A percentile compares a stretch with the other conserved stretches of the same genome.
phyloP scores from a whole-genome alignment of 23 red algal genomes.

The Gracilaria domingensis region DNA sequence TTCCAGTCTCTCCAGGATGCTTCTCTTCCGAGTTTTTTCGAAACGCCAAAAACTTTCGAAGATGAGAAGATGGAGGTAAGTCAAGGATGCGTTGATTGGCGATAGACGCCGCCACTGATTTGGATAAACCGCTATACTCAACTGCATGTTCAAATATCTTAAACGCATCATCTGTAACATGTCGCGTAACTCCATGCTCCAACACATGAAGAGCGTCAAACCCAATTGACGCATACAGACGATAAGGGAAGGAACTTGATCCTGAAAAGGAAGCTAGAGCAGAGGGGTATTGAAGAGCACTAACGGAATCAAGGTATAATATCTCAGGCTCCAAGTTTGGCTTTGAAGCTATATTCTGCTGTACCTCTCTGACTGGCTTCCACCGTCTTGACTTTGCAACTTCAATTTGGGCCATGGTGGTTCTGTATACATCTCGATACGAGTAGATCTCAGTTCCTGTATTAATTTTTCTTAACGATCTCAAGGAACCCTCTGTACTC shows the following conservation, averaged over 20 bases:
- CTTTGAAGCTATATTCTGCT: background rate
- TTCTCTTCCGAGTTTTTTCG: background rate
- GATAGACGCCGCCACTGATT: background rate
- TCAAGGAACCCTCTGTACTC: background rate
- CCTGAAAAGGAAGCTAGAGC: conserved; percentile 7
- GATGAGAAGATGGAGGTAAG: background rate
- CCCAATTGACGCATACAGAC: conserved; percentile 1
- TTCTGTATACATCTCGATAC: background rate
- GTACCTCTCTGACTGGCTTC: background rate
- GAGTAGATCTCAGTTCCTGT: background rate
- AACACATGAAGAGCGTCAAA: conserved; percentile 27
- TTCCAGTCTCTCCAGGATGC: conserved; percentile 1
- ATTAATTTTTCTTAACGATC: background rate
- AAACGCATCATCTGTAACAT: conserved; percentile 15
- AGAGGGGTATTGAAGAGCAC: background rate
- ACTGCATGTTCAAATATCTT: background rate
- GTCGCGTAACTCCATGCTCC: background rate
- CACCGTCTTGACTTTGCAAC: background rate
- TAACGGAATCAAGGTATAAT: background rate
- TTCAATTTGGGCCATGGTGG: background rate
- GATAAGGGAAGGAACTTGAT: background rate
- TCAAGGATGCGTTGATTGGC: conserved; percentile 3
- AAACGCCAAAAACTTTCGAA: background rate
- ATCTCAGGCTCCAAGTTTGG: background rate
- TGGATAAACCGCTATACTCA: background rate